Conservation (phyloP, 495 filamentous ascomycete genomes). For the Letharia columbiana region DNA sequence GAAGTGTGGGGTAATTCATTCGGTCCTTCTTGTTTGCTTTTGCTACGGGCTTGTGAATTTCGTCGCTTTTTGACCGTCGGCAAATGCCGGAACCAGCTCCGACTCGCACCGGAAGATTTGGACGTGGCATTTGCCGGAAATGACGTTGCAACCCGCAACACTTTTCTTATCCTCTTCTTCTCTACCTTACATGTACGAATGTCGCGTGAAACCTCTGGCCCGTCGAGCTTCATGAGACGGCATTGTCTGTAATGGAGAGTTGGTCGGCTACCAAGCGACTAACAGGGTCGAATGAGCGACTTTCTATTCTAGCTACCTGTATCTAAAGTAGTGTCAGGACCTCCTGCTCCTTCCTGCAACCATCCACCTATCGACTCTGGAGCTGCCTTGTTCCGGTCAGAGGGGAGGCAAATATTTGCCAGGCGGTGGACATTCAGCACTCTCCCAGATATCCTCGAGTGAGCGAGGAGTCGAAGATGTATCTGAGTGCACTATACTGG, state of each 20-base stretch:
- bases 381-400: not conserved
- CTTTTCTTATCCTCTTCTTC: not conserved
- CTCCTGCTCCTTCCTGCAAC: too few species aligned
- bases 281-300: not conserved
- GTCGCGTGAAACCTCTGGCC: too few species aligned
- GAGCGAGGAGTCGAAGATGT: not conserved
- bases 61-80: not conserved
- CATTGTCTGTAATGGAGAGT: too few species aligned
- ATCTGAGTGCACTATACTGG: not conserved
- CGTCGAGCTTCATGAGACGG: too few species aligned
- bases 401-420: not conserved
- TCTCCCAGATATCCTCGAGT: not conserved
- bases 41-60: not conserved
- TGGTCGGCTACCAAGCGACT: too few species aligned
- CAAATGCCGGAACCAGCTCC: constrained; percentile 1
- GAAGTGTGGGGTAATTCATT: constrained; percentile 5
- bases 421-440: not conserved
- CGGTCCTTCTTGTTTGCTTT: constrained; percentile 11
- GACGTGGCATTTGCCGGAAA: not conserved
- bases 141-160: too few species aligned
- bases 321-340: not conserved
- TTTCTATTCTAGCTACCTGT: not conserved
- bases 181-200: too few species aligned
- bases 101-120: not conserved
- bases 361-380: not conserved